Evolutionary conservation across 2,329 filamentous ascomycete genomes (phyloP).

Genomic region (Stachybotrys chlorohalonatus): DNA sequence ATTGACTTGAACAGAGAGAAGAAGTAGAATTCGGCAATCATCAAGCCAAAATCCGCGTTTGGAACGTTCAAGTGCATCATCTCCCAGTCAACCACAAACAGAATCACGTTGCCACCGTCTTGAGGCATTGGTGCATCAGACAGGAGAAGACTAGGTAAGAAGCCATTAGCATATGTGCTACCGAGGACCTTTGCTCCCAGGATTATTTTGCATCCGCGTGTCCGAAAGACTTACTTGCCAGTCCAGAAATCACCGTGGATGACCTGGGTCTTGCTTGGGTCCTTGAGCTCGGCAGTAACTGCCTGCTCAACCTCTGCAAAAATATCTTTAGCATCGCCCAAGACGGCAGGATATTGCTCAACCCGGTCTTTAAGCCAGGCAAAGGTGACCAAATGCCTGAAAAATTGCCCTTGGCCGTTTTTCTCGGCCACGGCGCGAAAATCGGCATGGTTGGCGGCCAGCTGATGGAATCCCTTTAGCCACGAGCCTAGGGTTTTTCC

Average conservation of each 20-base stretch:
- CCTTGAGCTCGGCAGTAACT: not conserved
- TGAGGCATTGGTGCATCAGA: not conserved
- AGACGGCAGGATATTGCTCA: conserved; percentile 1
- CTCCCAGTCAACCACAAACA: not conserved
- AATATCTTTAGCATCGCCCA: not conserved
- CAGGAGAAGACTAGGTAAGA: conserved; percentile 1
- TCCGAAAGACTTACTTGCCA: not conserved
- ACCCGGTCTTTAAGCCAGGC: not conserved
- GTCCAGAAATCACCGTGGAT: not conserved
- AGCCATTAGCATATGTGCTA: not conserved
- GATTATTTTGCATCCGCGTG: not conserved
- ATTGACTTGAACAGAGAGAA: not conserved
- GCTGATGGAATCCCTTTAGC: not conserved
- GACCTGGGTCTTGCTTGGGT: not conserved
- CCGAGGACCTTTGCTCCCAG: not conserved
- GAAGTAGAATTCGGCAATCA: conserved; percentile 1
- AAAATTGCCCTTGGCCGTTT: conserved; percentile 6
- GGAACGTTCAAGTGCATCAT: conserved; percentile 1
- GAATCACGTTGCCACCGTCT: not conserved
- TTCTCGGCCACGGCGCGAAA: not conserved
- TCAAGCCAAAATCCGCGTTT: not conserved
- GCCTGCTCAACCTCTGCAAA: not conserved
- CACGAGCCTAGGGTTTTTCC: not conserved
- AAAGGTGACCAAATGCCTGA: not conserved
- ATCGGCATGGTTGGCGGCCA: not conserved